Conservation (phyloP, 179 eudicot genomes). For the Vitellaria paradoxa region DNA sequence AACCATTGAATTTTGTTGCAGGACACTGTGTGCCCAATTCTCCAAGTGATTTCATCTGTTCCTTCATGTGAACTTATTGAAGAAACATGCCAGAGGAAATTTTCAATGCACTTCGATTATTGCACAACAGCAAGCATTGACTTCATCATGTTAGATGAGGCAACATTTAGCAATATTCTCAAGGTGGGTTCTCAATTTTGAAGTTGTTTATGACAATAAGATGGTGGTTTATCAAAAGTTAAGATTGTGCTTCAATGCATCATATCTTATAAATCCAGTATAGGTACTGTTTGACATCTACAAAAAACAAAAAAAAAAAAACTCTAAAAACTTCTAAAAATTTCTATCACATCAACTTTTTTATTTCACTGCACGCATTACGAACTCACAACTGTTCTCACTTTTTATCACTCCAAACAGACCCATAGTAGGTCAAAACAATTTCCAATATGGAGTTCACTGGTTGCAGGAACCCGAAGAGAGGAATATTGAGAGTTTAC, state of each 20-base stretch:
- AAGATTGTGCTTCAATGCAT: not conserved
- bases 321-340: too few relatives aligned
- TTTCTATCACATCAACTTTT: too few relatives aligned
- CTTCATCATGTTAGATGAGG: slow-evolving; percentile 54
- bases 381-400: too few relatives aligned
- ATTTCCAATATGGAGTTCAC: too few relatives aligned
- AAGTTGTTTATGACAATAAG: slow-evolving; percentile 16
- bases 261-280: not conserved
- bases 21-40: slow-evolving; percentile 84
- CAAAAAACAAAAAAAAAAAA: too few relatives aligned
- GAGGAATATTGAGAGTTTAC: not conserved
- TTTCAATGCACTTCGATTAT: slow-evolving; percentile 84
- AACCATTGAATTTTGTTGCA: slow-evolving; percentile 75
- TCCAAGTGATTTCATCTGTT: slow-evolving; percentile 75
- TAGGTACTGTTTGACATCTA: too few relatives aligned
- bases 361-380: too few relatives aligned
- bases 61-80: slow-evolving; percentile 83
- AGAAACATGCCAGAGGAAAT: slow-evolving; percentile 86
- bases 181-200: slow-evolving; percentile 38
- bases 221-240: not conserved
- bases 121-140: slow-evolving; percentile 69
- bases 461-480: not conserved
- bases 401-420: too few relatives aligned
- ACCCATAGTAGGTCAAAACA: too few relatives aligned
- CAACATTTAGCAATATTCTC: slow-evolving; percentile 41